Evolutionary conservation across 2,329 filamentous ascomycete genomes (phyloP).

Genomic region (Xylariaceae sp.): DNA sequence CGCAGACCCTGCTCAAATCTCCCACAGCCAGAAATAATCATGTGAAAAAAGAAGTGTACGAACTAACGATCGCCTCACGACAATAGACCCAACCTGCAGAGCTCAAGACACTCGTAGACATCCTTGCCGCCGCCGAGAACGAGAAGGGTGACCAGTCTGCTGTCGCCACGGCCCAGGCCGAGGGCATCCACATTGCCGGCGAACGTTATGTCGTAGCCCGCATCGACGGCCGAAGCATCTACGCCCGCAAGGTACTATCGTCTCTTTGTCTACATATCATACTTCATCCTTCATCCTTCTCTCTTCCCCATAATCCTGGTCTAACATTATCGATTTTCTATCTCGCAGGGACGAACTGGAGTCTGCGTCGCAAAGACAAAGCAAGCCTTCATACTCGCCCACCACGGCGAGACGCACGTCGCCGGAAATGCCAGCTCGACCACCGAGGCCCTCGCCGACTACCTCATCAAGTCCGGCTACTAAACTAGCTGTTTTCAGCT

Average conservation of each 20-base stretch:
- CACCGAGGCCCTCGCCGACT: slow-evolving; percentile 81
- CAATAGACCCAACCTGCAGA: slow-evolving; percentile 55
- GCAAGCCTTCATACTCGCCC: slow-evolving; percentile 82
- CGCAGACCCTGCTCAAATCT: slow-evolving; percentile 12
- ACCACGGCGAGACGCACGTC: slow-evolving; percentile 72
- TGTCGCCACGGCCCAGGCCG: slow-evolving; percentile 63
- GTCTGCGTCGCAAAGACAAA: slow-evolving; percentile 80
- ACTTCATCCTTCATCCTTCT: not conserved
- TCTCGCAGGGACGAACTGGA: slow-evolving; percentile 65
- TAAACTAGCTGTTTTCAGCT: slow-evolving; percentile 34
- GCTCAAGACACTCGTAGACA: slow-evolving; percentile 54
- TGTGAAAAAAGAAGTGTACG: not conserved
- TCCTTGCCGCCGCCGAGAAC: slow-evolving; percentile 42
- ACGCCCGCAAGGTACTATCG: slow-evolving; percentile 73
- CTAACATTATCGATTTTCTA: slow-evolving; percentile 1
- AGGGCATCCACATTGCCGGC: slow-evolving; percentile 72
- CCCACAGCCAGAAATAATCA: not conserved
- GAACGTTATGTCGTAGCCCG: slow-evolving; percentile 75
- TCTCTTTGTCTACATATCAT: too few relatives aligned
- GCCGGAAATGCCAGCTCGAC: slow-evolving; percentile 73
- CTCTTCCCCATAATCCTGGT: not conserved
- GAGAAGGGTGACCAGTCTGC: slow-evolving; percentile 28
- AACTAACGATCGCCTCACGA: slow-evolving; percentile 18
- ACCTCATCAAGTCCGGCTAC: slow-evolving; percentile 76
- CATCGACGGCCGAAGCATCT: slow-evolving; percentile 73